Conservation (phyloP, 495 filamentous ascomycete genomes). For the Astrothelium subdiscretum region DNA sequence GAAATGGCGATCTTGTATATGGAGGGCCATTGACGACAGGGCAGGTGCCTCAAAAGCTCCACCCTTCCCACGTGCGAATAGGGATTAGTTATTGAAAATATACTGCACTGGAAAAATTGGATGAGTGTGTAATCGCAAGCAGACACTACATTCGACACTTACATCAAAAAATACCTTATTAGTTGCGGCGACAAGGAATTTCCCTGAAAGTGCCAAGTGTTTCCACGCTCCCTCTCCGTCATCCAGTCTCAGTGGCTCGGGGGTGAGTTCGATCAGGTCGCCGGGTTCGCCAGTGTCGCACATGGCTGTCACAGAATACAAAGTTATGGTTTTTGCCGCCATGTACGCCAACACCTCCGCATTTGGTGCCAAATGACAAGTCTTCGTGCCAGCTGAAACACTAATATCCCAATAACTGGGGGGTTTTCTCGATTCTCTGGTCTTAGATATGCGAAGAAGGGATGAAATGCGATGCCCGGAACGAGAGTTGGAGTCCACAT, state of each 20-base stretch:
- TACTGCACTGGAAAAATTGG: neutral
- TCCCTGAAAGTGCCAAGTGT: neutral
- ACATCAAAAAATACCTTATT: neutral
- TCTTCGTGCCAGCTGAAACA: neutral
- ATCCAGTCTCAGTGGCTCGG: neutral
- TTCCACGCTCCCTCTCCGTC: neutral
- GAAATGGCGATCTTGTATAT: neutral
- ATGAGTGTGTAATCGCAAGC: neutral
- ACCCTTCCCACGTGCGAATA: neutral
- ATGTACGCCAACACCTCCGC: neutral
- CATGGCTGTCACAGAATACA: neutral
- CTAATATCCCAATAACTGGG: neutral
- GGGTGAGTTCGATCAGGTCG: neutral
- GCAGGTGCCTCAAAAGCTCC: neutral
- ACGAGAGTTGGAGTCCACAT: no score
- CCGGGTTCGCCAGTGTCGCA: neutral
- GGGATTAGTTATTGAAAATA: neutral
- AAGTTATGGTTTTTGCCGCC: neutral
- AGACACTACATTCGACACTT: neutral
- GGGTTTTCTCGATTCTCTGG: neutral
- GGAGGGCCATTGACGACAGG: neutral
- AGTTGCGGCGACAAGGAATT: neutral
- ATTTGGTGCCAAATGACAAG: neutral
- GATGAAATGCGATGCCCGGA: neutral
- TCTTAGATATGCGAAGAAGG: neutral